A percentile compares a stretch with the other conserved stretches of the same genome.
phyloP scores from a whole-genome alignment of 805 yeast species.

The Huiozyma naganishii region DNA sequence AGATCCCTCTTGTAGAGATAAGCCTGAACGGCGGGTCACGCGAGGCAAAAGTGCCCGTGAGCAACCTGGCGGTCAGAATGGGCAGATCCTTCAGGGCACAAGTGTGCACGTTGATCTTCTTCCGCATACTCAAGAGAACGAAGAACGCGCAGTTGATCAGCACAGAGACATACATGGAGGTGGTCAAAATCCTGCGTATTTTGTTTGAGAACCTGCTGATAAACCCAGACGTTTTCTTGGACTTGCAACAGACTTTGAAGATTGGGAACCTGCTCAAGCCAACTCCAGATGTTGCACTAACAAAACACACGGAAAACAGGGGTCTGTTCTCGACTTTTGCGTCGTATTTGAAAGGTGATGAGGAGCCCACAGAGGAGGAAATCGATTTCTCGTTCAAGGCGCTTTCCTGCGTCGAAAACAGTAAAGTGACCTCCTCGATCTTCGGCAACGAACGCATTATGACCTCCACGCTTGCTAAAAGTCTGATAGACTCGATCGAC shows the following conservation, averaged over 20 bases:
- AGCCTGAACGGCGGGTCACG: slow-evolving; percentile 36
- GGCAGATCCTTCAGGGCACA: slow-evolving; percentile 92
- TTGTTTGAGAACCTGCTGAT: slow-evolving; percentile 66
- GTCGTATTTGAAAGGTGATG: slow-evolving; percentile 86
- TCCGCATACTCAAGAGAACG: slow-evolving; percentile 59
- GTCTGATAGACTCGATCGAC: slow-evolving; percentile 29
- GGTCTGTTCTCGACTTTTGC: slow-evolving; percentile 89
- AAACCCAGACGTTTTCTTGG: slow-evolving; percentile 52
- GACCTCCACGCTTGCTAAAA: slow-evolving; percentile 23
- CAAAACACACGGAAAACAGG: slow-evolving; percentile 51
- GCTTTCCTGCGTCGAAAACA: slow-evolving; percentile 68
- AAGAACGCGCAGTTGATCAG: slow-evolving; percentile 33
- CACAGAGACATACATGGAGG: slow-evolving; percentile 44
- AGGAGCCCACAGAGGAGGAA: slow-evolving; percentile 91
- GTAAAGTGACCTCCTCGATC: slow-evolving; percentile 49
- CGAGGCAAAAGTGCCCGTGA: slow-evolving; percentile 52
- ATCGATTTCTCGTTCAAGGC: slow-evolving; percentile 78
- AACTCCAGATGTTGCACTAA: slow-evolving; percentile 55
- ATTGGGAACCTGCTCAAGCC: slow-evolving; percentile 49
- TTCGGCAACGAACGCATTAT: slow-evolving; percentile 34
- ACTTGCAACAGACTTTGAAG: slow-evolving; percentile 47
- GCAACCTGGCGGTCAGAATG: slow-evolving; percentile 70
- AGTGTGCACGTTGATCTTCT: slow-evolving; percentile 73
- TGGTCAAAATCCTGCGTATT: slow-evolving; percentile 49
- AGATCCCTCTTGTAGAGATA: slow-evolving; percentile 33